These are phyloP conservation scores for Ganoderma boninense DNA, from an alignment of 1,284 basidiomycete species.

Conservation along the genomic window DNA sequence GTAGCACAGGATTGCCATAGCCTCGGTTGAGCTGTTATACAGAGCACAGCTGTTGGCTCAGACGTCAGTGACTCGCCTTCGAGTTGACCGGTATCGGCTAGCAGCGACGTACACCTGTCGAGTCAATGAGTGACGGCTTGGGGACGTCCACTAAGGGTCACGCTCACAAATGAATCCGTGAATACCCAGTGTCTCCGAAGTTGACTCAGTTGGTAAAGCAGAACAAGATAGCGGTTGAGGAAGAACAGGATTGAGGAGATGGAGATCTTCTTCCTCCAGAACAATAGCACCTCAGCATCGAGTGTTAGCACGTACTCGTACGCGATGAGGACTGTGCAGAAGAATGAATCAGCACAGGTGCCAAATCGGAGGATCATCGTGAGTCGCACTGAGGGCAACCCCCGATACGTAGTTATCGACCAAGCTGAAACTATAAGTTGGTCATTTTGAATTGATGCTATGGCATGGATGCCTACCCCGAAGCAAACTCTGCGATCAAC, in stretches of 20 bases:
- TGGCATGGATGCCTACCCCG: not conserved
- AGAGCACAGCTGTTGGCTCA: not conserved
- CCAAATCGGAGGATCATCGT: not conserved
- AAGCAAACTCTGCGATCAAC: not conserved
- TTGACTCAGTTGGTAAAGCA: not conserved
- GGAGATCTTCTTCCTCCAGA: conserved; percentile 9
- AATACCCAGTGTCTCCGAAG: not conserved
- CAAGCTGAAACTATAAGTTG: not conserved
- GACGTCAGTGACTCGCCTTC: not conserved
- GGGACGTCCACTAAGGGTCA: not conserved
- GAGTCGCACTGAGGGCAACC: not conserved
- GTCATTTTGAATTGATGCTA: not conserved
- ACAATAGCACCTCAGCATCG: conserved; percentile 4
- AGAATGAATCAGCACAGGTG: not conserved
- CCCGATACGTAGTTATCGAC: not conserved
- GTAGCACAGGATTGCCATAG: not conserved
- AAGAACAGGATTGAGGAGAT: conserved; percentile 1
- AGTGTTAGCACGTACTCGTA: conserved; percentile 16
- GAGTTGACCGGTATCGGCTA: too few species aligned
- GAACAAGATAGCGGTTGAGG: conserved; percentile 2
- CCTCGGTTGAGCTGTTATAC: not conserved
- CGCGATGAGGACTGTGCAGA: not conserved
- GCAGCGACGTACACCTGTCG: not conserved
- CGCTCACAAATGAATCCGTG: not conserved
- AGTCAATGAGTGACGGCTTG: not conserved